Evolutionary conservation across 768 basidiomycete species (phyloP), one percentile per base, ranked within the genome.

Genomic region (Pleurotus eryngii): DNA sequence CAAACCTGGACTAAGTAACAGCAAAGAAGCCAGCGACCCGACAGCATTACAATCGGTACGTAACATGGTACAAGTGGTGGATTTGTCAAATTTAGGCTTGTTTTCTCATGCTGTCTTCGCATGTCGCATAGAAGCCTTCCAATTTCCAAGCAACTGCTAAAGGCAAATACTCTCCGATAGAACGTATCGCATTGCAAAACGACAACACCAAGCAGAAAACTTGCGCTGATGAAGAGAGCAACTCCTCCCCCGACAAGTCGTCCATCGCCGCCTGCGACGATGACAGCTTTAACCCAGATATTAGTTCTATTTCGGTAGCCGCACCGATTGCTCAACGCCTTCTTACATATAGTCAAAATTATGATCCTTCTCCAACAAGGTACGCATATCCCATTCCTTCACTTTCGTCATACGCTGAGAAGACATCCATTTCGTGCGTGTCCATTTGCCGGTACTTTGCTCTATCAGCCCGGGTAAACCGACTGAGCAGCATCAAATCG

Each of bases 331-430:
- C 81, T 56, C 75, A 72, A 59, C 72, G 76, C 63, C 74, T 84
- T 61, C 67, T 85, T 63, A 74, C 74, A 59, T 81, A 79, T 59
- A 76, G 78, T 57, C 74, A 82, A 67, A 73, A 72, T 55, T 57
- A 81, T 59, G 74, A 77, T 35, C 7, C 30, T 35, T 35, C 30
- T 35, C 30, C 30, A 11, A 35, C 11, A 35, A 35, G 30, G 30
- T 35, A 35, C 30, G 30, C 30, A 3, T 35, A 35, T 9, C 30
- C 8, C 30, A 35, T 35, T 30, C 30, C 30, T 35, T 35, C 30
- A 35, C 30, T 35, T 35, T 35, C 30, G 30, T 35, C 30, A 35
- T 35, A 35, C 30, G 30, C 30, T 35, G 30, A 35, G 30, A 35
- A 35, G 30, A 35, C 8, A 30, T 3, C 30, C 30, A 6, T 30